A percentile compares a stretch with the other conserved stretches of the same genome.
phyloP scores from a whole-genome alignment of 805 yeast species.

The Soucietia sequanensis region DNA sequence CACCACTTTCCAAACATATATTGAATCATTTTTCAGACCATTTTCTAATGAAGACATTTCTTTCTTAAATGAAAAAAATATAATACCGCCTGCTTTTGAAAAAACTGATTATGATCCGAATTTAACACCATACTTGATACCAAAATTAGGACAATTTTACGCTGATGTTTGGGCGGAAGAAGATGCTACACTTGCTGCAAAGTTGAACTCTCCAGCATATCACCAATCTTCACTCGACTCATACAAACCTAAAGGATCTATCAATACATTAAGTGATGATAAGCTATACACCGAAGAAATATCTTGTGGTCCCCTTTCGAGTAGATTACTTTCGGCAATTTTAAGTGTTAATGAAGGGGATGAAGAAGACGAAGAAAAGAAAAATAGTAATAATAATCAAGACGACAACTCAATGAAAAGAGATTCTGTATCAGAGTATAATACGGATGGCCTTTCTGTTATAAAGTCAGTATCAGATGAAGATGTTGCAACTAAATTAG shows the following conservation, averaged over 20 bases:
- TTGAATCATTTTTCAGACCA: constrained; percentile 81
- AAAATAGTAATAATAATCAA: constrained; percentile 8
- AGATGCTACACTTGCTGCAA: constrained; percentile 49
- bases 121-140: constrained; percentile 71
- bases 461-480: constrained; percentile 17
- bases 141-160: constrained; percentile 81
- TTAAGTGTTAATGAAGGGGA: constrained; percentile 44
- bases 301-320: constrained; percentile 88
- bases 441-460: constrained; percentile 6
- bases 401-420: constrained; percentile 14
- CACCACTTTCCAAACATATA: constrained; percentile 77
- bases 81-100: constrained; percentile 52
- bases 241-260: constrained; percentile 56
- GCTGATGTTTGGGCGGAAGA: constrained; percentile 86
- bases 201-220: constrained; percentile 48
- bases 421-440: constrained; percentile 18
- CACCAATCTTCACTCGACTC: constrained; percentile 44
- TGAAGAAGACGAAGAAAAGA: constrained; percentile 22
- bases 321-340: constrained; percentile 79
- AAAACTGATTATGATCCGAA: constrained; percentile 58
- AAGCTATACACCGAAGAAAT: constrained; percentile 68
- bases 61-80: constrained; percentile 61
- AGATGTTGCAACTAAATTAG: constrained; percentile 36
- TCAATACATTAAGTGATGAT: constrained; percentile 58
- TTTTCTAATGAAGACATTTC: constrained; percentile 80